Evolutionary conservation across 176 grass and related monocot genomes (phyloP).

Genomic region (Luzula sylvatica): DNA sequence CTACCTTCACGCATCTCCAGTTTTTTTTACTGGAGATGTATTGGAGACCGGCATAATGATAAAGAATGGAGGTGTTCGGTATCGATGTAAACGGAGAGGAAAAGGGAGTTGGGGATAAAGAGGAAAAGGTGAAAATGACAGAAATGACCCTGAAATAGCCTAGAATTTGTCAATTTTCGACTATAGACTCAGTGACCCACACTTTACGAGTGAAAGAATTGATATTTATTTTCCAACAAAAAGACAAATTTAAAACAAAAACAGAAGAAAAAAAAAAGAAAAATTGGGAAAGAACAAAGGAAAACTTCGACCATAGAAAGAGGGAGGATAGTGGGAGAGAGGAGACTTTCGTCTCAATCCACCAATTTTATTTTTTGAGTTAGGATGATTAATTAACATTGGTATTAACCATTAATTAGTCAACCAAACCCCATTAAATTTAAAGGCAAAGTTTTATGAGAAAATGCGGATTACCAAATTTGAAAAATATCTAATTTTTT

Average conservation of each 20-base stretch:
- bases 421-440: constrained; percentile 5
- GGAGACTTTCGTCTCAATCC: constrained; percentile 18
- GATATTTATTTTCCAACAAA: too few species aligned
- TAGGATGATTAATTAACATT: too few species aligned
- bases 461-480: background rate
- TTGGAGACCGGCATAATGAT: background rate
- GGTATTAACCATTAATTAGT: constrained; percentile 6
- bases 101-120: background rate
- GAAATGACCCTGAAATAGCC: constrained; percentile 3
- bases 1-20: background rate
- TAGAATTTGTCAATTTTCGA: constrained; percentile 23
- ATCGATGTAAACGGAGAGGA: background rate
- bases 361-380: background rate
- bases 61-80: background rate
- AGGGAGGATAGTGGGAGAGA: constrained; percentile 19
- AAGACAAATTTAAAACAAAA: background rate
- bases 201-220: background rate
- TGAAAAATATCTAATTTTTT: background rate
- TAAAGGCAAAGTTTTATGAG: background rate
- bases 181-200: constrained; percentile 14
- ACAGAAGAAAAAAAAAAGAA: constrained; percentile 1
- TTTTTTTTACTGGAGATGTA: background rate
- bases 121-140: background rate
- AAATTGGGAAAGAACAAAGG: background rate
- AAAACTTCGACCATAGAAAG: constrained; percentile 9